Percentiles rank a stretch among this genome's conserved stretches.
Evolutionary conservation across 2,329 filamentous ascomycete genomes (phyloP).

Genomic region (Myriosclerotinia duriaeana): DNA sequence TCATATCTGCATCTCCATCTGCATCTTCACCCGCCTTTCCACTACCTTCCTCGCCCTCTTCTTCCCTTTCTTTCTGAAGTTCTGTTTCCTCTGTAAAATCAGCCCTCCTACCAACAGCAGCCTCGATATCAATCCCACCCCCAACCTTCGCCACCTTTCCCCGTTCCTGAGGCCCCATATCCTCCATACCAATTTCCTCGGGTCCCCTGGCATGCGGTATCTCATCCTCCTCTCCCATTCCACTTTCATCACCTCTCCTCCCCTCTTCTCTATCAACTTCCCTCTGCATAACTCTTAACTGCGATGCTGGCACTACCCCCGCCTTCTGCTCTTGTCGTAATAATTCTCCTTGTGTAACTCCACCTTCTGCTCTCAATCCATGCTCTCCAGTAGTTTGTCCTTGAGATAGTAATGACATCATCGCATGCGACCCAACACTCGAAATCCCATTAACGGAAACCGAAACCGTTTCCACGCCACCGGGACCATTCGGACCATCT

Average conservation of each 20-base stretch:
- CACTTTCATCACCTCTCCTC: slow-evolving; percentile 20
- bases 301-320: slow-evolving; percentile 70
- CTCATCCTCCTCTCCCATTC: slow-evolving; percentile 56
- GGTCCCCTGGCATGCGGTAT: slow-evolving; percentile 82
- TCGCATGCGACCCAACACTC: slow-evolving; percentile 46
- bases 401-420: slow-evolving; percentile 36
- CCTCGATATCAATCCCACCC: slow-evolving; percentile 57
- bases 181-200: slow-evolving; percentile 78
- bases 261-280: slow-evolving; percentile 32
- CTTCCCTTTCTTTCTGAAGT: slow-evolving; percentile 52
- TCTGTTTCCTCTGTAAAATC: slow-evolving; percentile 43
- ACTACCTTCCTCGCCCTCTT: slow-evolving; percentile 51
- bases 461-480: slow-evolving; percentile 77
- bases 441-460: slow-evolving; percentile 71
- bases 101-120: slow-evolving; percentile 55
- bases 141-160: slow-evolving; percentile 41
- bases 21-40: slow-evolving; percentile 36
- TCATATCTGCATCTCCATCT: slow-evolving; percentile 31
- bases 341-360: slow-evolving; percentile 79
- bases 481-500: slow-evolving; percentile 75
- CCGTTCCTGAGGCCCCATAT: slow-evolving; percentile 71
- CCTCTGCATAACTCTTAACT: slow-evolving; percentile 45
- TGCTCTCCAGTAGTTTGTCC: slow-evolving; percentile 29
- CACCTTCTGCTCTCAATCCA: slow-evolving; percentile 44
- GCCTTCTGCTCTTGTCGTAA: slow-evolving; percentile 83